A percentile compares a stretch with the other conserved stretches of the same genome.
Conservation (phyloP, 1,284 basidiomycete genomes). For the Termitomyces sp. region DNA sequence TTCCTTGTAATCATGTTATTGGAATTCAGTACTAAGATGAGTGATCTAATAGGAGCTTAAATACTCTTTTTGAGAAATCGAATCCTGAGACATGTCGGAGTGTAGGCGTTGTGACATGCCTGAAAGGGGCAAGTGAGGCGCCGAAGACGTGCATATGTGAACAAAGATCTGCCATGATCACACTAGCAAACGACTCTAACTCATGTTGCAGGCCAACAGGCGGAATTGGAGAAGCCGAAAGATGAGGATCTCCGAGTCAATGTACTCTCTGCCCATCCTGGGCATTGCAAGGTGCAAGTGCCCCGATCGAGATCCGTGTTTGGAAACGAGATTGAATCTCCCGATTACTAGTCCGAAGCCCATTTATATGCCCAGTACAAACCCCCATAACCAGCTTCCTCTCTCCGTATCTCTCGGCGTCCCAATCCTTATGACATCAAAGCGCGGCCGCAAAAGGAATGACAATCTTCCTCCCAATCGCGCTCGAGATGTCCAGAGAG, state of each 20-base stretch:
- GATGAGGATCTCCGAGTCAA: background rate
- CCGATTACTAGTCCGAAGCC: slow-evolving; percentile 27
- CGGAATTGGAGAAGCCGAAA: slow-evolving; percentile 2
- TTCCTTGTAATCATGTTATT: background rate
- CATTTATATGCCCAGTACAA: slow-evolving; percentile 34
- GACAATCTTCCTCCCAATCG: slow-evolving; percentile 89
- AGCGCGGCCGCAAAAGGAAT: slow-evolving; percentile 87
- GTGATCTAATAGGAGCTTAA: slow-evolving; percentile 13
- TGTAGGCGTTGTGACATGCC: slow-evolving; percentile 6
- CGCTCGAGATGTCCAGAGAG: slow-evolving; percentile 87
- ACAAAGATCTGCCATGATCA: background rate
- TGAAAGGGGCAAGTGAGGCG: slow-evolving; percentile 5
- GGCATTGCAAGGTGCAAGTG: background rate
- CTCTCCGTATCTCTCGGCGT: slow-evolving; percentile 23
- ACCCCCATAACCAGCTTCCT: slow-evolving; percentile 19
- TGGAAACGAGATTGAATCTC: slow-evolving; percentile 19
- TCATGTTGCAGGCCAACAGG: slow-evolving; percentile 2
- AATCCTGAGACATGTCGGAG: slow-evolving; percentile 17
- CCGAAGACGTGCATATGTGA: background rate
- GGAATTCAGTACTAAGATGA: background rate
- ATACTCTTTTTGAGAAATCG: slow-evolving; percentile 3
- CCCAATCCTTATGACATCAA: slow-evolving; percentile 62
- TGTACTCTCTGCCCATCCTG: background rate
- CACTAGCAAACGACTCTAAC: background rate
- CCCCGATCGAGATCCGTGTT: slow-evolving; percentile 18